Conservation (phyloP, 768 basidiomycete genomes). For the Lactarius sp. region DNA sequence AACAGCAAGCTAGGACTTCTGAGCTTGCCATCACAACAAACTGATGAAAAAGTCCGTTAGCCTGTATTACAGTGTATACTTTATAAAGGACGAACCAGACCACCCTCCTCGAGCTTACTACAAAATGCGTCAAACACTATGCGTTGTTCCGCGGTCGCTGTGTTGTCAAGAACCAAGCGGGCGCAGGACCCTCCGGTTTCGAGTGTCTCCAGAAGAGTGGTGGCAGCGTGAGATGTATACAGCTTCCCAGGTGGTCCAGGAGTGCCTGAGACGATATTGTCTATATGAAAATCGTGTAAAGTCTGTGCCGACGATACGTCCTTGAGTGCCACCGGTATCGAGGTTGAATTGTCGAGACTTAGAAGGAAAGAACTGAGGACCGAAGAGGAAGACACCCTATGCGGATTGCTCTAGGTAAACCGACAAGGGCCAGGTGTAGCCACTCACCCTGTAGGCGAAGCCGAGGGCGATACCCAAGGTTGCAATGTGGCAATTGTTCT, state of each 20-base stretch:
- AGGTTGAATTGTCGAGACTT: slow-evolving; percentile 17
- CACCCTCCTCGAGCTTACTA: slow-evolving; percentile 20
- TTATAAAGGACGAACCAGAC: slow-evolving; percentile 13
- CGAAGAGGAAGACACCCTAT: not conserved
- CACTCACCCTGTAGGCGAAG: slow-evolving; percentile 13
- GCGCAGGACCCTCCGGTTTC: slow-evolving; percentile 26
- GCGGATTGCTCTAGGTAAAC: not conserved
- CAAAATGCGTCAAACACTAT: slow-evolving; percentile 16
- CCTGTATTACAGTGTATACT: not conserved
- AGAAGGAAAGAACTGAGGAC: slow-evolving; percentile 5
- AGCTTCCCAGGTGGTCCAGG: slow-evolving; percentile 27
- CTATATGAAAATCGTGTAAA: not conserved
- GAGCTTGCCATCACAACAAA: slow-evolving; percentile 23
- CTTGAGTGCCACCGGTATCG: slow-evolving; percentile 23
- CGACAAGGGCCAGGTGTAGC: not conserved
- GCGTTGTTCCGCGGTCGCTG: slow-evolving; percentile 13
- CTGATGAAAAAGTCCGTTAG: slow-evolving; percentile 3
- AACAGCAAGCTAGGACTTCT: slow-evolving; percentile 23
- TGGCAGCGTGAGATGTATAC: slow-evolving; percentile 24
- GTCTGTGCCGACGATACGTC: slow-evolving; percentile 16
- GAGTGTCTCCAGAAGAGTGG: slow-evolving; percentile 21
- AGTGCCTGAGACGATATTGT: slow-evolving; percentile 16
- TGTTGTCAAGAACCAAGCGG: slow-evolving; percentile 19
- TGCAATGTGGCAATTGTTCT: slow-evolving; percentile 13
- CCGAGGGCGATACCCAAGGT: slow-evolving; percentile 1